Evolutionary conservation across 2,329 filamentous ascomycete genomes (phyloP).

Genomic region (Penicillium hesseltinei): DNA sequence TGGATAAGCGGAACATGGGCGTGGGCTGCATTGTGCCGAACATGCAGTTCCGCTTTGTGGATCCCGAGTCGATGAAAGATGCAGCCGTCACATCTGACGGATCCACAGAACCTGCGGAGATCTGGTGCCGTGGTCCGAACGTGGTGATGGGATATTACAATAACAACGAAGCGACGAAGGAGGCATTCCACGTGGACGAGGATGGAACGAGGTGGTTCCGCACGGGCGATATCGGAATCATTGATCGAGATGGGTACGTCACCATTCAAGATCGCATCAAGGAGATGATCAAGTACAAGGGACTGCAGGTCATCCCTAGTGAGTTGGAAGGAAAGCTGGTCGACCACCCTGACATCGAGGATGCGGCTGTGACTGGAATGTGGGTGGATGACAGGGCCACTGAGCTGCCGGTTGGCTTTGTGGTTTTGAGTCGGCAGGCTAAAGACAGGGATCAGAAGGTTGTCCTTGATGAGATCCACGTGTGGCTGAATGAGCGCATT

Average conservation of each 20-base stretch:
- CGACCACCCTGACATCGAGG: slow-evolving; percentile 23
- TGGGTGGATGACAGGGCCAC: slow-evolving; percentile 23
- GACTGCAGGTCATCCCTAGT: slow-evolving; percentile 24
- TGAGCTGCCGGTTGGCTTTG: slow-evolving; percentile 22
- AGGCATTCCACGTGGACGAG: slow-evolving; percentile 16
- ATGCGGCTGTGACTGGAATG: slow-evolving; percentile 21
- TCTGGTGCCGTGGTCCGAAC: slow-evolving; percentile 24
- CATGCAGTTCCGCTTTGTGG: slow-evolving; percentile 24
- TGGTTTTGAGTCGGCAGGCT: slow-evolving; percentile 15
- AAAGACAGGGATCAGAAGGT: slow-evolving; percentile 7
- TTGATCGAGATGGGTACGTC: slow-evolving; percentile 20
- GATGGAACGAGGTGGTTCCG: slow-evolving; percentile 22
- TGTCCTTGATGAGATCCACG: slow-evolving; percentile 12
- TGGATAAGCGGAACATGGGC: slow-evolving; percentile 18
- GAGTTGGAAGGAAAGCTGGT: slow-evolving; percentile 23
- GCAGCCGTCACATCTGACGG: slow-evolving; percentile 12
- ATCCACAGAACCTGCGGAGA: slow-evolving; percentile 17
- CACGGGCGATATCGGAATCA: slow-evolving; percentile 22
- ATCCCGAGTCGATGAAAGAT: slow-evolving; percentile 20
- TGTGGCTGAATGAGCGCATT: slow-evolving; percentile 27
- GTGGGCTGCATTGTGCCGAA: slow-evolving; percentile 20
- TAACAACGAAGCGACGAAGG: slow-evolving; percentile 17
- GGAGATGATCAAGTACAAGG: slow-evolving; percentile 28
- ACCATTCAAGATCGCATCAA: slow-evolving; percentile 24
- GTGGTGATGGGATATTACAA: slow-evolving; percentile 21